Evolutionary conservation across 306 rosid species (phyloP).

Genomic region (Citrullus mucosospermus): DNA sequence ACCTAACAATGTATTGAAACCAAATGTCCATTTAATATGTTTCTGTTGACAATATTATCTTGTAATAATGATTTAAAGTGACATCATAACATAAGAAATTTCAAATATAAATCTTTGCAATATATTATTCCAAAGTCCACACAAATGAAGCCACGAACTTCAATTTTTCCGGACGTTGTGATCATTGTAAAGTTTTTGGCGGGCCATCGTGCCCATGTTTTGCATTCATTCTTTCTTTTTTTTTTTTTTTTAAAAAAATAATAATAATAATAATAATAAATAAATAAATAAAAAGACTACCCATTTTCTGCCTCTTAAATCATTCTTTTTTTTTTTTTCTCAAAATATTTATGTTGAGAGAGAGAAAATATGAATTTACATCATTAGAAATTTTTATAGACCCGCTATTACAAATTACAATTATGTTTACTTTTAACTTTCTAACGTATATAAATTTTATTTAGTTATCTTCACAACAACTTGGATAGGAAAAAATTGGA

Average conservation of each 20-base stretch:
- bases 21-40: background rate
- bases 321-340: too few relatives aligned
- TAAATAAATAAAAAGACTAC: background rate
- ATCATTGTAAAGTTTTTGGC: background rate
- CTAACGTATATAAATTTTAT: too few relatives aligned
- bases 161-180: background rate
- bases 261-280: too few relatives aligned
- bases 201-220: background rate
- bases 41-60: background rate
- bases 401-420: too few relatives aligned
- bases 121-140: background rate
- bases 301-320: background rate
- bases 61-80: background rate
- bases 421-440: too few relatives aligned
- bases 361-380: too few relatives aligned
- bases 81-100: background rate
- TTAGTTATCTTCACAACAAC: too few relatives aligned
- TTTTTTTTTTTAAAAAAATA: too few relatives aligned
- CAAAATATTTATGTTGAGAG: too few relatives aligned
- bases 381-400: too few relatives aligned
- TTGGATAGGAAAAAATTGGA: too few relatives aligned
- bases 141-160: background rate
- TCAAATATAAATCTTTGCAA: background rate
- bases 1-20: background rate
- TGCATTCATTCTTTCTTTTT: background rate